Percentiles rank a stretch among this genome's conserved stretches.
phyloP scores from a whole-genome alignment of 352 stramenopile genomes.

The Phytophthora sansomeana region DNA sequence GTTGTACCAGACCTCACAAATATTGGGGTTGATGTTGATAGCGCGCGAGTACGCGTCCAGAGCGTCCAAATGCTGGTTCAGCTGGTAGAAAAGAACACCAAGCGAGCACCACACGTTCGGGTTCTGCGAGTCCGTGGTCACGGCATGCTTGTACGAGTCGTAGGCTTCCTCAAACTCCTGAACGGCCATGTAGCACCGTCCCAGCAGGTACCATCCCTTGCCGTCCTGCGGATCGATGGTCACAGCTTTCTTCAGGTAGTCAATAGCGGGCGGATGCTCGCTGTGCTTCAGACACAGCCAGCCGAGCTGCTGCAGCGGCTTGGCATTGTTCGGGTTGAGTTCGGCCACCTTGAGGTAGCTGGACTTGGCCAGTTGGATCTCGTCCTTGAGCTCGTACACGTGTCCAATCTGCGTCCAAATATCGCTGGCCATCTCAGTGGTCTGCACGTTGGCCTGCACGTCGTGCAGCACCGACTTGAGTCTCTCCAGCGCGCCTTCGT shows the following conservation, averaged over 20 bases:
- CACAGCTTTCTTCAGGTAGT: conserved; percentile 88
- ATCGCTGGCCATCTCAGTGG: conserved; percentile 86
- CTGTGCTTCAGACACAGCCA: conserved; percentile 89
- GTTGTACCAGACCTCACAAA: conserved; percentile 94
- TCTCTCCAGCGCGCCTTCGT: conserved; percentile 81
- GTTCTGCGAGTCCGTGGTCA: conserved; percentile 91
- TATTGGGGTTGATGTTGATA: conserved; percentile 93
- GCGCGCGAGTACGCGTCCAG: conserved; percentile 89
- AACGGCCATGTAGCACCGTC: conserved; percentile 92
- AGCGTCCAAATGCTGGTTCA: conserved; percentile 90
- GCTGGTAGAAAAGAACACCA: conserved; percentile 92
- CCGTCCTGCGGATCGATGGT: conserved; percentile 82
- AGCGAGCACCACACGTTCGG: conserved; percentile 93
- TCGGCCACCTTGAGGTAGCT: conserved; percentile 88
- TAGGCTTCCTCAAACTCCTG: conserved; percentile 92
- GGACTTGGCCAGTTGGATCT: conserved; percentile 87
- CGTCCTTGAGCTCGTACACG: conserved; percentile 89
- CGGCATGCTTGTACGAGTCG: conserved; percentile 90
- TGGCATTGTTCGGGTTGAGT: conserved; percentile 86
- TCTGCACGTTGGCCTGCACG: conserved; percentile 83
- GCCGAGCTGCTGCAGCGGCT: conserved; percentile 83
- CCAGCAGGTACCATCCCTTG: conserved; percentile 91
- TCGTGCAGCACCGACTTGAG: conserved; percentile 87
- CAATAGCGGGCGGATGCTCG: conserved; percentile 83
- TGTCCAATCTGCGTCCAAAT: conserved; percentile 91